phyloP scores from a whole-genome alignment of 495 filamentous ascomycete species.

The Cercophora scortea region DNA sequence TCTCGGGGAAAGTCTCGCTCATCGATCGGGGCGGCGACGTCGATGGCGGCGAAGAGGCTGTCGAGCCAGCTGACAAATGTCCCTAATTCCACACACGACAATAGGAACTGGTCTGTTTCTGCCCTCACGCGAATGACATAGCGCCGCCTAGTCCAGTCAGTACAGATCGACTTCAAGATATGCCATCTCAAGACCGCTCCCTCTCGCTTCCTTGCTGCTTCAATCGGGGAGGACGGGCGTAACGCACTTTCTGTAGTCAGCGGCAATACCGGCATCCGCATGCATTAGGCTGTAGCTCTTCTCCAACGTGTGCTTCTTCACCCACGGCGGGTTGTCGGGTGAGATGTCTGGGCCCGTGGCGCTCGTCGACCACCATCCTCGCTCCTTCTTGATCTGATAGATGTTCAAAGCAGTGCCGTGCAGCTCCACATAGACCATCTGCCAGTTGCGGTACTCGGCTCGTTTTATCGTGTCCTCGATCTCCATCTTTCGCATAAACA shows the following conservation, averaged over 20 bases:
- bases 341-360: constrained; percentile 23
- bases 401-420: constrained; percentile 53
- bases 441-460: constrained; percentile 46
- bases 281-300: constrained; percentile 54
- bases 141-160: constrained; percentile 30
- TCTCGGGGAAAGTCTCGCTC: constrained; percentile 51
- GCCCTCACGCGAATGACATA: constrained; percentile 54
- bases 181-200: neutral
- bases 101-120: constrained; percentile 57
- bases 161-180: neutral
- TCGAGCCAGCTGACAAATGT: constrained; percentile 52
- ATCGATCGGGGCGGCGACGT: constrained; percentile 55
- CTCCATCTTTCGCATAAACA: constrained; percentile 51
- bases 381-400: constrained; percentile 42
- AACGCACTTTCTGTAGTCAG: constrained; percentile 52
- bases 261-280: constrained; percentile 57
- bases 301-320: constrained; percentile 37
- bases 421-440: constrained; percentile 47
- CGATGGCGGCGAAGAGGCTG: constrained; percentile 55
- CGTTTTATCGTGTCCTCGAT: constrained; percentile 47
- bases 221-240: neutral
- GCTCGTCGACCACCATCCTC: constrained; percentile 27
- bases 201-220: neutral
- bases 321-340: constrained; percentile 35
- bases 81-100: constrained; percentile 45